Evolutionary conservation across 805 yeast species (phyloP).

Genomic region (Saturnispora gosingensis): DNA sequence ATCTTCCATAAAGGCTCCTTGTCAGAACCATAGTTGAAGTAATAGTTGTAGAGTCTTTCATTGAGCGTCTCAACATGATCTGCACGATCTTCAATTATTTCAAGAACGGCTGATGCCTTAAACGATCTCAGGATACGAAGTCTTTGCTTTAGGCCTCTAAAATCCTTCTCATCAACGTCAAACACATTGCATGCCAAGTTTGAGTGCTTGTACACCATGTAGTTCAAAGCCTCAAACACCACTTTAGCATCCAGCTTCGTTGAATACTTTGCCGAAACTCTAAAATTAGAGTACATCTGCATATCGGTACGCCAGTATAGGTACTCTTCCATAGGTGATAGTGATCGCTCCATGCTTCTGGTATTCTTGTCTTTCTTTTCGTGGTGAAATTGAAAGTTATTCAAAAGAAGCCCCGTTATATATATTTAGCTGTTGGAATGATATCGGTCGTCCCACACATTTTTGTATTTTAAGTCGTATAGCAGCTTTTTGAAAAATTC

Average conservation of each 20-base stretch:
- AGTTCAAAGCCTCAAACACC: constrained; percentile 6
- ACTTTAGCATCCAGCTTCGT: not conserved
- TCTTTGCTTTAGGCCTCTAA: not conserved
- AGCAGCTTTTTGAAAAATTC: not conserved
- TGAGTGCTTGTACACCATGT: constrained; percentile 8
- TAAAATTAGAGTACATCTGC: constrained; percentile 2
- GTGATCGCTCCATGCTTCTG: not conserved
- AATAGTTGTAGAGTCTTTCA: not conserved
- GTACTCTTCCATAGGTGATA: constrained; percentile 2
- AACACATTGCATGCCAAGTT: not conserved
- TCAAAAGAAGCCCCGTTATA: not conserved
- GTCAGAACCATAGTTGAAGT: not conserved
- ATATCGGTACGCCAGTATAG: constrained; percentile 7
- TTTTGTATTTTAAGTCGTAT: not conserved
- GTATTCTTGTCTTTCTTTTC: not conserved
- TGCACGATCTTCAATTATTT: constrained; percentile 9
- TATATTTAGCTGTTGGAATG: not conserved
- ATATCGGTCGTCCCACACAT: not conserved
- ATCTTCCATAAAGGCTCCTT: constrained; percentile 15
- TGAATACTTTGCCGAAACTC: constrained; percentile 6
- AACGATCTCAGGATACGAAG: not conserved
- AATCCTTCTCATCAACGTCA: not conserved
- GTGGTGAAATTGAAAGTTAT: too few species aligned
- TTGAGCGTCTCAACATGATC: constrained; percentile 5
- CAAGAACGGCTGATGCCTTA: constrained; percentile 14